A percentile compares a stretch with the other conserved stretches of the same genome.
phyloP scores from a whole-genome alignment of 1,284 basidiomycete genomes.

The Cerioporus squamosus region DNA sequence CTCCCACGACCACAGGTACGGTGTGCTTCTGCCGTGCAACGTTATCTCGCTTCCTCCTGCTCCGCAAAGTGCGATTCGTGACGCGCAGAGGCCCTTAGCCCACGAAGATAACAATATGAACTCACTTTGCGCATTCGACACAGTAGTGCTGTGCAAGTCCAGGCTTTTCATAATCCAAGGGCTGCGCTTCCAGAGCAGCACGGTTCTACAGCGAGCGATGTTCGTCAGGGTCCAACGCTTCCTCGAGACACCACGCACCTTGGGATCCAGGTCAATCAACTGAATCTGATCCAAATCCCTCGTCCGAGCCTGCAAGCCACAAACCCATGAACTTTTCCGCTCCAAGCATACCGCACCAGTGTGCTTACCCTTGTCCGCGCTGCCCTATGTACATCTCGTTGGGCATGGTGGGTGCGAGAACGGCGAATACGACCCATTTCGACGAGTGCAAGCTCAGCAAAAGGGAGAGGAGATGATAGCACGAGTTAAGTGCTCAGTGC shows the following conservation, averaged over 20 bases:
- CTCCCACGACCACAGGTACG: background rate
- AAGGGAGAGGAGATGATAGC: background rate
- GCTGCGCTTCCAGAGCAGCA: slow-evolving; percentile 81
- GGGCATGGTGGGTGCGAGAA: slow-evolving; percentile 73
- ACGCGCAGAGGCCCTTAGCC: background rate
- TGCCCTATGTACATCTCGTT: slow-evolving; percentile 74
- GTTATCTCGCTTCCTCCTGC: no score
- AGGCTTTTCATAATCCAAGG: slow-evolving; percentile 86
- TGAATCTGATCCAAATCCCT: slow-evolving; percentile 92
- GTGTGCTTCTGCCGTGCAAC: background rate
- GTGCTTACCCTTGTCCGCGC: slow-evolving; percentile 65
- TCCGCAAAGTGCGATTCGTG: no score
- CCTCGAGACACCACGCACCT: slow-evolving; percentile 45
- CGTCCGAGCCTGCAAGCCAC: slow-evolving; percentile 64
- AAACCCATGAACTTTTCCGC: background rate
- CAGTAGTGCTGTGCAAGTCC: slow-evolving; percentile 93
- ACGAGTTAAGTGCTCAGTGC: no score
- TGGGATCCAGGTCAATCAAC: slow-evolving; percentile 83
- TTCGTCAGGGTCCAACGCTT: no score
- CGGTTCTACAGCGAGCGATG: slow-evolving; percentile 57
- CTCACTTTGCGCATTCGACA: slow-evolving; percentile 88
- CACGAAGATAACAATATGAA: slow-evolving; percentile 13
- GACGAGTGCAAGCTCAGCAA: no score
- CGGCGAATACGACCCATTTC: slow-evolving; percentile 76
- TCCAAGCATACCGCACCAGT: background rate